Conservation (phyloP, 2,329 filamentous ascomycete species). For the Ampelomyces quisqualis region DNA sequence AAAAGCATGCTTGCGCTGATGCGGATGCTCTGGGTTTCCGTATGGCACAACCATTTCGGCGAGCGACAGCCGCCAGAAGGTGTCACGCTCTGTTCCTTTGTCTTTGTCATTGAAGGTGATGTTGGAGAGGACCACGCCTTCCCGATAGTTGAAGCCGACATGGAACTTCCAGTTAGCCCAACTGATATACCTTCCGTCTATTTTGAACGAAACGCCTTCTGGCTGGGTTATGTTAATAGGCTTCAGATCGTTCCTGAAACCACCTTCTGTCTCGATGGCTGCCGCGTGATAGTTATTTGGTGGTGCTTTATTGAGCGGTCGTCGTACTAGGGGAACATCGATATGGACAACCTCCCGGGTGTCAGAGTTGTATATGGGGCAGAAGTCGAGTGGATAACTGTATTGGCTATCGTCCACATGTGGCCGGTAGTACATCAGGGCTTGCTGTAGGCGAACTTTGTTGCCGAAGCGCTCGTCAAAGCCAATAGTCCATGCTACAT, state of each 20-base stretch:
- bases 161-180: constrained; percentile 97
- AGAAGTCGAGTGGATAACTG: constrained; percentile 88
- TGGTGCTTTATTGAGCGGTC: constrained; percentile 69
- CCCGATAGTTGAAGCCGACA: constrained; percentile 91
- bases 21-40: constrained; percentile 75
- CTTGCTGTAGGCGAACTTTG: constrained; percentile 78
- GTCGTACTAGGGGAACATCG: constrained; percentile 74
- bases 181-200: constrained; percentile 70
- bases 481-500: constrained; percentile 82
- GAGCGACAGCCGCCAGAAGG: constrained; percentile 87
- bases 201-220: constrained; percentile 81
- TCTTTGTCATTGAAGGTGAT: constrained; percentile 88
- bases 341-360: constrained; percentile 78
- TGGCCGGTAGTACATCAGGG: constrained; percentile 92
- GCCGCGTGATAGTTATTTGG: constrained; percentile 79
- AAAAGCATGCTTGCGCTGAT: constrained; percentile 79
- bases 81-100: constrained; percentile 69
- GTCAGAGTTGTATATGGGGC: constrained; percentile 83
- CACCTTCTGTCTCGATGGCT: constrained; percentile 70
- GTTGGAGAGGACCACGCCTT: constrained; percentile 87
- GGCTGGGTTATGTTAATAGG: constrained; percentile 86
- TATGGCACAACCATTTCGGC: constrained; percentile 95
- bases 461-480: constrained; percentile 88
- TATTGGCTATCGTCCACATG: constrained; percentile 86
- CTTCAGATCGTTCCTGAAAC: constrained; percentile 77